Conservation (phyloP, 371 early-diverging fungal genomes). For the Syncephalastrum sp. region DNA sequence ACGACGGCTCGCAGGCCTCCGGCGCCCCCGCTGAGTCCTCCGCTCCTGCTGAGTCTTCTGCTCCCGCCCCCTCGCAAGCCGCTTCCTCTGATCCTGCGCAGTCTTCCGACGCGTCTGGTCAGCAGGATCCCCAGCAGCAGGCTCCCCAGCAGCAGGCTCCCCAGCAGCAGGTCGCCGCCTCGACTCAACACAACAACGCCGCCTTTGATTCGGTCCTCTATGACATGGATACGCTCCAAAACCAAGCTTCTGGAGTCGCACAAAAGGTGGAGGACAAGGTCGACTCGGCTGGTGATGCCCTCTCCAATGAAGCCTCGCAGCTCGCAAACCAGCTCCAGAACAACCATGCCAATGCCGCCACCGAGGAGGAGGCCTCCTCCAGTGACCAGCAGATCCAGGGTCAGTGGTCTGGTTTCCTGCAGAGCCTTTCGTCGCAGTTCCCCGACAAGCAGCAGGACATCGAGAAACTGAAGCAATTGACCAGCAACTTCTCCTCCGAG, state of each 20-base stretch:
- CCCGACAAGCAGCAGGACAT: slow-evolving; percentile 5
- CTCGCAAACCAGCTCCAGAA: slow-evolving; percentile 2
- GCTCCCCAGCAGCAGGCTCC: background rate
- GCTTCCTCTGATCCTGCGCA: background rate
- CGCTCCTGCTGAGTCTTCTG: background rate
- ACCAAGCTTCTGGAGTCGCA: background rate
- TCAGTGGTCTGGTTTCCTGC: slow-evolving; percentile 13
- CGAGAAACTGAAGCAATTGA: slow-evolving; percentile 2
- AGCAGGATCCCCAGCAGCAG: background rate
- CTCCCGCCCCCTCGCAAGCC: background rate
- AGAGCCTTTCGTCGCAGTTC: slow-evolving; percentile 6
- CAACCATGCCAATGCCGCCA: background rate
- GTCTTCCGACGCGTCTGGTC: background rate
- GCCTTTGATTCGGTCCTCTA: background rate
- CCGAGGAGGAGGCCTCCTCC: too few relatives aligned
- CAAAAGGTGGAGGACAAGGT: slow-evolving; percentile 2
- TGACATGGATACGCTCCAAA: background rate
- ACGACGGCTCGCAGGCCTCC: background rate
- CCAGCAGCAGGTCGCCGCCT: background rate
- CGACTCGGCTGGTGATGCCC: slow-evolving; percentile 11
- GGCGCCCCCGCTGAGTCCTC: slow-evolving; percentile 1
- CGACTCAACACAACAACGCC: slow-evolving; percentile 4
- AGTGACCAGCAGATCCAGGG: slow-evolving; percentile 2
- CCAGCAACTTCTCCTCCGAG: slow-evolving; percentile 5
- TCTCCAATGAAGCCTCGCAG: slow-evolving; percentile 3